phyloP scores from a whole-genome alignment of 768 basidiomycete genomes.

The Termitomyces sp. region DNA sequence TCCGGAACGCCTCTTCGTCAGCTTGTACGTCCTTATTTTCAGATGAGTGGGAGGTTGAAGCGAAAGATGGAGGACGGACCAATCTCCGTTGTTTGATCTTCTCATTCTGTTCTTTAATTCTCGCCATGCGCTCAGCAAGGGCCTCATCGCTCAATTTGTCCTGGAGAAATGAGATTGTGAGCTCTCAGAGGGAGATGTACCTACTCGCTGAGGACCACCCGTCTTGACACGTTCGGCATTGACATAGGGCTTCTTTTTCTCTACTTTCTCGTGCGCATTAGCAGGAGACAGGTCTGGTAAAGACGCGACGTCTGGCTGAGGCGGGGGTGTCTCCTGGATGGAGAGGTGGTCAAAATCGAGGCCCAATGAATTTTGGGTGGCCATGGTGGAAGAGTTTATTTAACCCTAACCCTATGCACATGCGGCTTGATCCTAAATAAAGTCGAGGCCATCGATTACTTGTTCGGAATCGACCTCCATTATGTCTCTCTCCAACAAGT shows the following conservation, averaged over 20 bases:
- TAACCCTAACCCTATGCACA: constrained; percentile 25
- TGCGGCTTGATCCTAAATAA: constrained; percentile 8
- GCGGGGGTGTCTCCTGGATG: constrained; percentile 22
- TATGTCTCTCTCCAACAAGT: constrained; percentile 95
- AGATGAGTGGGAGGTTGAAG: background rate
- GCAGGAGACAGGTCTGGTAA: constrained; percentile 7
- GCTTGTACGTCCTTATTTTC: constrained; percentile 60
- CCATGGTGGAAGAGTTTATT: constrained; percentile 23
- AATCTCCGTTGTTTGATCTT: constrained; percentile 58
- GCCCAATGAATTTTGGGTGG: constrained; percentile 60
- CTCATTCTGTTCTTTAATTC: constrained; percentile 59
- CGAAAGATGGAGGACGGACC: constrained; percentile 26
- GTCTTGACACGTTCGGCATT: constrained; percentile 84
- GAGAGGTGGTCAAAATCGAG: constrained; percentile 57
- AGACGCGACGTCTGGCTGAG: constrained; percentile 4
- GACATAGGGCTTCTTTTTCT: constrained; percentile 71
- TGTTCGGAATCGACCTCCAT: constrained; percentile 20
- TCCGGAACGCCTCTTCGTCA: constrained; percentile 73
- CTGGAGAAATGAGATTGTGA: constrained; percentile 14
- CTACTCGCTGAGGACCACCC: constrained; percentile 68
- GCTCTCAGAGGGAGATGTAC: constrained; percentile 13
- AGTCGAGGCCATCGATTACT: constrained; percentile 2
- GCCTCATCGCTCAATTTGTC: constrained; percentile 45
- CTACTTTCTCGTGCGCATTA: constrained; percentile 36
- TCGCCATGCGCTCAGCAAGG: constrained; percentile 53